These are phyloP conservation scores for Daldinia loculata DNA, from an alignment of 495 filamentous ascomycete genomes.

Conservation along the genomic window DNA sequence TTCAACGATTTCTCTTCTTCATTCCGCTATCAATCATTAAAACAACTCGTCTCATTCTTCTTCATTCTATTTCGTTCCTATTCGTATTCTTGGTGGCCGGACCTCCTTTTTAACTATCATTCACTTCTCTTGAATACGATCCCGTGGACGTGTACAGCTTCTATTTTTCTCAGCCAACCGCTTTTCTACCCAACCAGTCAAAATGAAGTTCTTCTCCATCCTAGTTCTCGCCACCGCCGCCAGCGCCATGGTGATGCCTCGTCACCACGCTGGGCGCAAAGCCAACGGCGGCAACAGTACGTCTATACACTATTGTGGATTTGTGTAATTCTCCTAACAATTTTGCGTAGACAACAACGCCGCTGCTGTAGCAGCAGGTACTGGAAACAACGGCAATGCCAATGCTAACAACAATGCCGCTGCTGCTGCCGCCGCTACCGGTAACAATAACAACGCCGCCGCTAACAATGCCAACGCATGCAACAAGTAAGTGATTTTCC, in stretches of 20 bases:
- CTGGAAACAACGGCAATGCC: slow-evolving; percentile 14
- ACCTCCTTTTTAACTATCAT: slow-evolving; percentile 31
- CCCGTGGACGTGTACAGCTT: slow-evolving; percentile 24
- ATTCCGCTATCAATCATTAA: slow-evolving; percentile 30
- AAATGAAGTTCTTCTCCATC: slow-evolving; percentile 45
- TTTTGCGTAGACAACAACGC: slow-evolving; percentile 8
- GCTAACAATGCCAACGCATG: slow-evolving; percentile 20
- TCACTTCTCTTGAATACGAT: slow-evolving; percentile 25
- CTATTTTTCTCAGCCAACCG: slow-evolving; percentile 12
- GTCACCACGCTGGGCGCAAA: slow-evolving; percentile 40
- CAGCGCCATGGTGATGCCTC: slow-evolving; percentile 41
- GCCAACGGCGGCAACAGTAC: slow-evolving; percentile 32
- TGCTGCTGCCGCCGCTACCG: neutral
- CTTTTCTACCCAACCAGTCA: slow-evolving; percentile 23
- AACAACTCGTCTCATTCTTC: slow-evolving; percentile 27
- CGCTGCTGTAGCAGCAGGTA: neutral
- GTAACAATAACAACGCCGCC: neutral
- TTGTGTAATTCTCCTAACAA: neutral
- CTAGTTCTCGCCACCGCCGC: slow-evolving; percentile 43
- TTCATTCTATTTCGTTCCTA: slow-evolving; percentile 26
- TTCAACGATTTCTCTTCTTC: slow-evolving; percentile 28
- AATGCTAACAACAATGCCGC: slow-evolving; percentile 13
- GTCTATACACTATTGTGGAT: neutral
- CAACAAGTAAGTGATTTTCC: slow-evolving; percentile 11
- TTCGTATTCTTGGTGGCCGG: slow-evolving; percentile 38